These are phyloP conservation scores for Phytophthora podocarpi DNA, from an alignment of 352 stramenopile species.

Conservation along the genomic window DNA sequence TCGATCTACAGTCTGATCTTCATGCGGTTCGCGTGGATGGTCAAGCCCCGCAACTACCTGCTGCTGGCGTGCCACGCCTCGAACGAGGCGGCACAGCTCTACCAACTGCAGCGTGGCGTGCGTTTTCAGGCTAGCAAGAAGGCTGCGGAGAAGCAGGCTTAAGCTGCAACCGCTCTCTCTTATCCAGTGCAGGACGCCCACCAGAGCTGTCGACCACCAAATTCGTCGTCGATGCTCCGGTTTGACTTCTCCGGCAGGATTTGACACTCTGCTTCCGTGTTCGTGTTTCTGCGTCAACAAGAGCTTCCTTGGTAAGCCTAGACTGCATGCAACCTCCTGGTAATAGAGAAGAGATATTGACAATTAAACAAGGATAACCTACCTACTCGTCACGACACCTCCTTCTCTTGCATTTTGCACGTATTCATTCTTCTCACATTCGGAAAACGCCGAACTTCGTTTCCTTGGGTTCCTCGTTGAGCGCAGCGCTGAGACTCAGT, in stretches of 20 bases:
- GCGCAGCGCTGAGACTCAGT: constrained; percentile 72
- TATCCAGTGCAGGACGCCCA: constrained; percentile 9
- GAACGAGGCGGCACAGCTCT: constrained; percentile 85
- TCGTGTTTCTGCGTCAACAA: constrained; percentile 26
- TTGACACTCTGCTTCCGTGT: constrained; percentile 8
- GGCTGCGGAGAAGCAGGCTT: constrained; percentile 31
- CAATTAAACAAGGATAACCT: constrained; percentile 21
- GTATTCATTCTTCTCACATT: constrained; percentile 72
- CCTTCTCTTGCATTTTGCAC: neutral
- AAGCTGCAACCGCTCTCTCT: constrained; percentile 17
- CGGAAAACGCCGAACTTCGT: constrained; percentile 97
- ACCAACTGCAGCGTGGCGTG: constrained; percentile 75
- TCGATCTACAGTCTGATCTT: constrained; percentile 89
- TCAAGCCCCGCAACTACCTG: constrained; percentile 89
- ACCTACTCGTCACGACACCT: constrained; percentile 1
- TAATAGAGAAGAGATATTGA: constrained; percentile 31
- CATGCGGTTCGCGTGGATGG: constrained; percentile 90
- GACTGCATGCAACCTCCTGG: constrained; percentile 22
- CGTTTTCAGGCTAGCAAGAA: constrained; percentile 46
- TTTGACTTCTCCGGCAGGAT: constrained; percentile 17
- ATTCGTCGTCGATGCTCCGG: constrained; percentile 11
- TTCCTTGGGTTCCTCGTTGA: constrained; percentile 73
- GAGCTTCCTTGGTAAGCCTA: constrained; percentile 21
- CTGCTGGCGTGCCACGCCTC: constrained; percentile 83
- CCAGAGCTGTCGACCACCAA: constrained; percentile 10